Evolutionary conservation across 164 flowering plant genomes (phyloP).

Genomic region (Piper longum): DNA sequence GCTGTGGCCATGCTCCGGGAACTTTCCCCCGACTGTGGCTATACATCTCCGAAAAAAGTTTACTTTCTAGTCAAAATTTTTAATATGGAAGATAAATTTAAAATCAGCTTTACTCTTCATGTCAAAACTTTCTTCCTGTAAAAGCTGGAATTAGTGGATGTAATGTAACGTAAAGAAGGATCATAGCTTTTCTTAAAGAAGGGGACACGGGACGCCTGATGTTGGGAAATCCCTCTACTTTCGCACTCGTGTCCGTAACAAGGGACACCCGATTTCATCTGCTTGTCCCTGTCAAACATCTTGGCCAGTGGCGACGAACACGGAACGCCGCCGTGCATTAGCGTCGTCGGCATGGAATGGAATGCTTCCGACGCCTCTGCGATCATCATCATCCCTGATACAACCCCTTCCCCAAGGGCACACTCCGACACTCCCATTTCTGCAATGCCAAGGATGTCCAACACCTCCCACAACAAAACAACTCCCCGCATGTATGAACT

Average conservation of each 20-base stretch:
- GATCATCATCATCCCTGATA: slow-evolving; percentile 31
- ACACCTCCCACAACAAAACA: slow-evolving; percentile 55
- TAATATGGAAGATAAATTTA: too few relatives aligned
- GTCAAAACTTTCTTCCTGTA: too few relatives aligned
- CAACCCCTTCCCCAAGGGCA: slow-evolving; percentile 62
- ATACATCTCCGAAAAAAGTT: too few relatives aligned
- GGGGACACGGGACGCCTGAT: too few relatives aligned
- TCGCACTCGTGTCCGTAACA: slow-evolving; percentile 31
- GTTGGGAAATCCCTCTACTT: slow-evolving; percentile 19
- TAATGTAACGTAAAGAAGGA: too few relatives aligned
- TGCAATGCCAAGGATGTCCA: slow-evolving; percentile 40
- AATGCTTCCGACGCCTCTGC: slow-evolving; percentile 20
- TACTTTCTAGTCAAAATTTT: too few relatives aligned
- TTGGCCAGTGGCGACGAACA: slow-evolving; percentile 18
- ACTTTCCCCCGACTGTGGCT: too few relatives aligned
- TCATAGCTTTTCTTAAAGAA: too few relatives aligned
- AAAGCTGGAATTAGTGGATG: too few relatives aligned
- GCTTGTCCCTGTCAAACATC: slow-evolving; percentile 37
- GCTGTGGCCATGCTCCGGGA: too few relatives aligned
- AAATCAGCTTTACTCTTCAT: too few relatives aligned
- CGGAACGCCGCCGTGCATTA: slow-evolving; percentile 49
- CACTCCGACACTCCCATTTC: slow-evolving; percentile 62
- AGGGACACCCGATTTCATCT: slow-evolving; percentile 28
- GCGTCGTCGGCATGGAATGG: slow-evolving; percentile 20
- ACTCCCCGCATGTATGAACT: slow-evolving; percentile 59